These are phyloP conservation scores for Paramecium tetraurelia DNA, from an alignment of 73 alveolate species.

Conservation along the genomic window DNA sequence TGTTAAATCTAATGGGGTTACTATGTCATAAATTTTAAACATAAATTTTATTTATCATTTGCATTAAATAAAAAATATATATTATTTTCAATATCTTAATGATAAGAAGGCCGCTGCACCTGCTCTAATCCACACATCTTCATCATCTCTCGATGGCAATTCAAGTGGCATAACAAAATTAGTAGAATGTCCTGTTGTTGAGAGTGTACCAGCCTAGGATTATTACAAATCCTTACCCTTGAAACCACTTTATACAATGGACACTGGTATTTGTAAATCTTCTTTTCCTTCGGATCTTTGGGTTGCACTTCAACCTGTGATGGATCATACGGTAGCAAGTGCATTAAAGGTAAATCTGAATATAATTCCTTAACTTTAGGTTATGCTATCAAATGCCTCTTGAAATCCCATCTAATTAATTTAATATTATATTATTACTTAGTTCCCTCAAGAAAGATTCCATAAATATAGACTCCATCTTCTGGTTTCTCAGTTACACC, in stretches of 20 bases:
- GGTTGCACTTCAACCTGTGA: not conserved
- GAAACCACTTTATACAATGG: slow-evolving; percentile 98
- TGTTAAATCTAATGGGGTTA: no score
- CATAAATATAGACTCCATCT: slow-evolving; percentile 96
- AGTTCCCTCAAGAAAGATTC: slow-evolving; percentile 99
- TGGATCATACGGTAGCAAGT: slow-evolving; percentile 86
- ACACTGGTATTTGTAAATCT: slow-evolving; percentile 79
- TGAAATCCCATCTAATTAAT: slow-evolving; percentile 93
- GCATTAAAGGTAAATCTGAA: slow-evolving; percentile 98
- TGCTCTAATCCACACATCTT: slow-evolving; percentile 99
- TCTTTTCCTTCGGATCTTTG: slow-evolving; percentile 9
- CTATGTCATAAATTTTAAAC: not conserved
- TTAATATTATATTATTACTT: slow-evolving; percentile 97
- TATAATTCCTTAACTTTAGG: slow-evolving; percentile 97
- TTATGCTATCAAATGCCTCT: slow-evolving; percentile 83
- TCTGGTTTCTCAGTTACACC: slow-evolving; percentile 89
- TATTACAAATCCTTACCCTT: slow-evolving; percentile 87
- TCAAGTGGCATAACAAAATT: slow-evolving; percentile 98
- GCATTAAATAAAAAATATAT: not conserved
- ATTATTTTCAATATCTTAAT: slow-evolving; percentile 83
- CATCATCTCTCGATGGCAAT: slow-evolving; percentile 91
- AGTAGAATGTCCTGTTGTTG: slow-evolving; percentile 96
- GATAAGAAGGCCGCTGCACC: slow-evolving; percentile 99
- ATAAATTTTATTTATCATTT: not conserved
- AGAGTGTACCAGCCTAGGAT: slow-evolving; percentile 37